phyloP scores from a whole-genome alignment of 2,329 filamentous ascomycete genomes.

The Aspergillus transmontanensis region DNA sequence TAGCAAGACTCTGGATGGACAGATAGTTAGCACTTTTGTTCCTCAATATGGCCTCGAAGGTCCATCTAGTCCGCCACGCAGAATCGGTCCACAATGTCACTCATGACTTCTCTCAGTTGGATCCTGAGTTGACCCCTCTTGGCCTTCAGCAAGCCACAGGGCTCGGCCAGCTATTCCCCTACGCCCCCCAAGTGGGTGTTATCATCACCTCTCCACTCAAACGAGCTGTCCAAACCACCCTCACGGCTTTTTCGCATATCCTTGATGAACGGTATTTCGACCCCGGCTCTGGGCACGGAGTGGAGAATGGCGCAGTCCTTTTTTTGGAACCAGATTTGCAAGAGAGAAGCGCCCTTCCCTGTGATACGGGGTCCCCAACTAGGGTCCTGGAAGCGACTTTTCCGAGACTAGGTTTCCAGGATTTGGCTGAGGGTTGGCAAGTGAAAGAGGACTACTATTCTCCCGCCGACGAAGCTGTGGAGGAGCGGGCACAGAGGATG shows the following conservation, averaged over 20 bases:
- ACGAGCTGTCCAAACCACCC: conserved; percentile 19
- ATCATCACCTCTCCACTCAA: conserved; percentile 19
- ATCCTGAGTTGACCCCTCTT: conserved; percentile 17
- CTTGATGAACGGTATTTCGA: conserved; percentile 14
- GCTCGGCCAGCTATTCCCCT: conserved; percentile 13
- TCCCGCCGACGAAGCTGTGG: too few species aligned
- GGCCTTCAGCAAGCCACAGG: conserved; percentile 17
- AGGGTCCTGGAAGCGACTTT: too few species aligned
- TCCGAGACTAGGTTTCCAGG: too few species aligned
- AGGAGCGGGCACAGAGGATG: too few species aligned
- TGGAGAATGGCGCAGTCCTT: too few species aligned
- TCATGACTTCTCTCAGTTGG: conserved; percentile 19
- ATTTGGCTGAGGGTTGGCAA: too few species aligned
- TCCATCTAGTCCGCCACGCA: conserved; percentile 21
- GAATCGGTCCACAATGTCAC: conserved; percentile 19
- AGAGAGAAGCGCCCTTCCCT: too few species aligned
- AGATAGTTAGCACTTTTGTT: background rate
- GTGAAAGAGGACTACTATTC: too few species aligned
- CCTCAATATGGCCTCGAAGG: background rate
- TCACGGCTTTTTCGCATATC: conserved; percentile 15
- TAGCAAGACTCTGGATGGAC: too few species aligned
- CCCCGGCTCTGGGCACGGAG: background rate
- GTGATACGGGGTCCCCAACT: too few species aligned
- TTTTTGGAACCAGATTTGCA: too few species aligned
- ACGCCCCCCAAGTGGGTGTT: conserved; percentile 13